phyloP scores from a whole-genome alignment of 129 eudicot species.

The Flaveria bidentis region DNA sequence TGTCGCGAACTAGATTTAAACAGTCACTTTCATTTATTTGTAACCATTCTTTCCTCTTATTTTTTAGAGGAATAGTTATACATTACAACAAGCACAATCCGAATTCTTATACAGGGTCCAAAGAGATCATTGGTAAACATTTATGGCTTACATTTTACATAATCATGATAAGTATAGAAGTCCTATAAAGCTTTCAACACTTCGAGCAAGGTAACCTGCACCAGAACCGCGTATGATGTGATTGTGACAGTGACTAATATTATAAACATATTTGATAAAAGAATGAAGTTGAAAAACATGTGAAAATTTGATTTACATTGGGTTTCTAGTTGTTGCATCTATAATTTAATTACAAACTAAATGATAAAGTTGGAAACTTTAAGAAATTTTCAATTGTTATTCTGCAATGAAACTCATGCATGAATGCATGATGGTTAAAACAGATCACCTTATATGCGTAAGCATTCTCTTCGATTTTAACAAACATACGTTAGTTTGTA shows the following conservation, averaged over 20 bases:
- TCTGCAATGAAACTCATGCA: background rate
- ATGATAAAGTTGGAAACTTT: background rate
- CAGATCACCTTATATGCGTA: background rate
- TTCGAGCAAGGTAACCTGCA: conserved; percentile 33
- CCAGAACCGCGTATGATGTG: background rate
- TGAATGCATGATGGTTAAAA: background rate
- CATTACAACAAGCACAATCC: conserved; percentile 18
- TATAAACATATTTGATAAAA: background rate
- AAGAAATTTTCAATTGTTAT: background rate
- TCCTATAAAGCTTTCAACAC: conserved; percentile 24
- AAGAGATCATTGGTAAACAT: conserved; percentile 18
- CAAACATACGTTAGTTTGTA: background rate
- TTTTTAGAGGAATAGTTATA: background rate
- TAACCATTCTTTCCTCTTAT: background rate
- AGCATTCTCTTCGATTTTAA: background rate
- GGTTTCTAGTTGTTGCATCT: background rate
- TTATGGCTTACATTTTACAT: conserved; percentile 27
- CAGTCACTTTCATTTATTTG: background rate
- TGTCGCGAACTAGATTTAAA: background rate
- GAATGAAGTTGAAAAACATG: conserved; percentile 6
- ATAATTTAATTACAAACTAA: background rate
- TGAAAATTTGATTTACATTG: background rate
- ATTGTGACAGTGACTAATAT: background rate
- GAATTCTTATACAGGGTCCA: background rate
- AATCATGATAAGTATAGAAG: background rate